Conservation (phyloP, 441 rosid genomes). For the Gossypium lobatum region DNA sequence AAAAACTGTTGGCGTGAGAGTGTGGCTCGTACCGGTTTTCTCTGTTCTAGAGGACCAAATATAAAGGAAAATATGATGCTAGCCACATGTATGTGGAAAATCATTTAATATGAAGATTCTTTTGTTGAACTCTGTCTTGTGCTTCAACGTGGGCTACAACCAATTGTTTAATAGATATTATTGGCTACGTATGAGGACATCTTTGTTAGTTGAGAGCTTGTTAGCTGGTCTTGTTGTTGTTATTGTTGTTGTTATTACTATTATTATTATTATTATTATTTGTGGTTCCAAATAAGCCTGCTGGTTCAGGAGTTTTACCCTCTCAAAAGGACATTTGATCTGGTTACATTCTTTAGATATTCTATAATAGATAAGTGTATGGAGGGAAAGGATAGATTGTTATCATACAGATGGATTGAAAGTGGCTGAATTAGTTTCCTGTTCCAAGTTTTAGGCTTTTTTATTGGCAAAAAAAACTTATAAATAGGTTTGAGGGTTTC, state of each 20-base stretch:
- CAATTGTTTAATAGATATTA: conserved; percentile 9
- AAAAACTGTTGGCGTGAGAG: background rate
- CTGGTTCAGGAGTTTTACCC: background rate
- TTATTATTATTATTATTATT: background rate
- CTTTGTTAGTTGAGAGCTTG: background rate
- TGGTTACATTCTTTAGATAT: background rate
- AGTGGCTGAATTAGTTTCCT: background rate
- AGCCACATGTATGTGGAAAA: background rate
- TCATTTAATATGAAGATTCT: background rate
- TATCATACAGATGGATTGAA: background rate
- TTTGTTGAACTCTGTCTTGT: background rate
- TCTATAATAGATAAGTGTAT: conserved; percentile 3
- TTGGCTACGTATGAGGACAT: background rate
- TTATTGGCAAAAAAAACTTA: background rate
- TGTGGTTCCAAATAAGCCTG: background rate
- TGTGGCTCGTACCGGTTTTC: background rate
- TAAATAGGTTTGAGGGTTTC: background rate
- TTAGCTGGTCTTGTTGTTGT: background rate
- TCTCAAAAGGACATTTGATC: background rate
- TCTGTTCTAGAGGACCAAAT: background rate
- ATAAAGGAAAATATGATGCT: background rate
- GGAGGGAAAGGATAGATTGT: background rate
- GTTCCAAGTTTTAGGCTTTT: background rate
- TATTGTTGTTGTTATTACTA: background rate
- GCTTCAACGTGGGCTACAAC: background rate